phyloP scores from a whole-genome alignment of 208 protist genomes.

The Trypanosoma caninum region DNA sequence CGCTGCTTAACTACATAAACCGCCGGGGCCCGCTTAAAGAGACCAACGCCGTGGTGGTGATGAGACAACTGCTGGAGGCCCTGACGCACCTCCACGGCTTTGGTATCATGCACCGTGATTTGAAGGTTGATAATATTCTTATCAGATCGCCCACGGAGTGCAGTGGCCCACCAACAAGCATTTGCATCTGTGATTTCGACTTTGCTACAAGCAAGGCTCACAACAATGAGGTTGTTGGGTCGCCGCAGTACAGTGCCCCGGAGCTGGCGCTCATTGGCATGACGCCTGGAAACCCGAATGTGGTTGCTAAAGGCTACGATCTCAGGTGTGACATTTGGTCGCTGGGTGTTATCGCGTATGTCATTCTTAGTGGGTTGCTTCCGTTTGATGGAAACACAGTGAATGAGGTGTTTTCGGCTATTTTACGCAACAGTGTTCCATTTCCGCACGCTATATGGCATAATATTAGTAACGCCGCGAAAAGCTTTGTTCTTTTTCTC shows the following conservation, averaged over 20 bases:
- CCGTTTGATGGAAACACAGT: conserved; percentile 74
- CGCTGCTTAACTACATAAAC: conserved; percentile 95
- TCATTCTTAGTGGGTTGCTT: conserved; percentile 73
- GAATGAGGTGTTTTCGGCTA: conserved; percentile 55
- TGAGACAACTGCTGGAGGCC: conserved; percentile 94
- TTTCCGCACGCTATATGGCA: conserved; percentile 39
- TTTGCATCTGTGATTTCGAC: conserved; percentile 97
- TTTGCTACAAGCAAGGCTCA: conserved; percentile 87
- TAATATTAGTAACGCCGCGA: conserved; percentile 37
- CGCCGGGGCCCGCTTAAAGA: conserved; percentile 89
- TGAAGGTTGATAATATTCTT: conserved; percentile 99
- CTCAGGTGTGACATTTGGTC: conserved; percentile 92
- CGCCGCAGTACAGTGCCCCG: conserved; percentile 82
- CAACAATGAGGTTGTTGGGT: conserved; percentile 56
- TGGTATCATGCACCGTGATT: conserved; percentile 99
- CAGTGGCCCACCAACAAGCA: conserved; percentile 29
- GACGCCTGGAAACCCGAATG: conserved; percentile 30
- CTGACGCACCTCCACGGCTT: conserved; percentile 92
- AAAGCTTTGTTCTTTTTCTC: conserved; percentile 48
- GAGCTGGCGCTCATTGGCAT: conserved; percentile 74
- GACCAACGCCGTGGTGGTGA: conserved; percentile 88
- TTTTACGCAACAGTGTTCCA: conserved; percentile 65
- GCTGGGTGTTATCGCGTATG: conserved; percentile 78
- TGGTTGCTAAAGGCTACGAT: conserved; percentile 44
- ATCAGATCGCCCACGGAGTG: conserved; percentile 87